Evolutionary conservation across 2,329 filamentous ascomycete genomes (phyloP), one percentile per base, ranked within the genome.

Genomic region (Exophiala viscosa): DNA sequence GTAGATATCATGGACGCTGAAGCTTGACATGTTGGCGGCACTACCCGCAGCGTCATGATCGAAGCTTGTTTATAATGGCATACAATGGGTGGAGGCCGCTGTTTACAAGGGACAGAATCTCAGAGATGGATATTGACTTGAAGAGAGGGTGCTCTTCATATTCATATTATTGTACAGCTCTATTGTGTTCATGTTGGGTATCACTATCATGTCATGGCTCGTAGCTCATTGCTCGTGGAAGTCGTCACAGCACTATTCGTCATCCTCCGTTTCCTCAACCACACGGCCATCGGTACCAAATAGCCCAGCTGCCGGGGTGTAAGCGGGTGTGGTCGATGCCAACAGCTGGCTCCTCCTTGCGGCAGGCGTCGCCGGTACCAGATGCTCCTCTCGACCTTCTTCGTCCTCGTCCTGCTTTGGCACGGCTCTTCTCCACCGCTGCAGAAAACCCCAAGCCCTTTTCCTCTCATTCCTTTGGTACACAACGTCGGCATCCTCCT

Each of bases 311-410:
- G 47, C 56, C 28, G 56, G 56, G 4, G 56, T 59, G 28, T 59
- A 59, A 9, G 53, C 56, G 14, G 56, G 56, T 13, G 56, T 59
- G 7, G 56, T 59, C 5, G 56, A 59, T 2, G 53, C 50, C 2
- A 59, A 44, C 41, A 59, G 41, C 32, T 56, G 56, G 23, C 36
- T 54, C 43, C 56, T 50, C 47, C 56, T 48, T 11, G 56, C 56
- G 11, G 56, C 56, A 5, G 56, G 56, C n/a, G 56, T 59, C 13
- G 50, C 44, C 8, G 56, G 56, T 13, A 52, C 17, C 38, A 58
- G 28, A 3, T 47, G 42, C 3, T 50, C 45, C 31, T 56, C 53
- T 14, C 38, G 31, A 14, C 31, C 41, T n/a, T 46, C 41, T 15
- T 35, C 50, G 10, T 54, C 48, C 3, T 41, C 40, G 3, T 45